A percentile compares a stretch with the other conserved stretches of the same genome.
phyloP scores from a whole-genome alignment of 768 basidiomycete species.

The Pisolithus marmoratus region DNA sequence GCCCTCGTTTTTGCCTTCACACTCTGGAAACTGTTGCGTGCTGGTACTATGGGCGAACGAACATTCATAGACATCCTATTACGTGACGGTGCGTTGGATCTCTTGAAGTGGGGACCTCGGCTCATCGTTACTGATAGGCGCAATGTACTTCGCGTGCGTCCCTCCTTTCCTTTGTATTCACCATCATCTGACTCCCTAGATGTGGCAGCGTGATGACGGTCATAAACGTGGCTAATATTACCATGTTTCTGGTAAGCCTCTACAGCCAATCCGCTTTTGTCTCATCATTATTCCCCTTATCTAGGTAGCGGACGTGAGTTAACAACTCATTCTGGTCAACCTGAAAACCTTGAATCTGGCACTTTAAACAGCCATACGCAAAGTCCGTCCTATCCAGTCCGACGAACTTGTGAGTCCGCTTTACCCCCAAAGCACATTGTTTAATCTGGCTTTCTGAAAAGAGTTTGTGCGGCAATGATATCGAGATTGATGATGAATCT shows the following conservation, averaged over 20 bases:
- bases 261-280: not conserved
- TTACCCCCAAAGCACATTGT: not conserved
- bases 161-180: not conserved
- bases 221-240: slow-evolving; percentile 2
- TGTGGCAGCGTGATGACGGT: slow-evolving; percentile 1
- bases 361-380: not conserved
- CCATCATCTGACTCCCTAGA: not conserved
- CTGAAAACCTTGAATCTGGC: no score
- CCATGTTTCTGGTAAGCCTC: not conserved
- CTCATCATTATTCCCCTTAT: not conserved
- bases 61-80: not conserved
- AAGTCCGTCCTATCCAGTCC: not conserved
- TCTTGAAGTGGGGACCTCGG: not conserved
- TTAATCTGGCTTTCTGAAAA: not conserved
- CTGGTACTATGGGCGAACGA: not conserved
- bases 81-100: not conserved
- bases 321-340: not conserved
- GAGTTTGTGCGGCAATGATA: slow-evolving; percentile 1
- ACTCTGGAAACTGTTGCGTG: not conserved
- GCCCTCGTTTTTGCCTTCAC: slow-evolving; percentile 12
- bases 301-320: not conserved
- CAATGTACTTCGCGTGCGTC: not conserved
- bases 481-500: slow-evolving; percentile 5
- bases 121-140: not conserved
- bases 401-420: not conserved